phyloP scores from a whole-genome alignment of 164 flowering plant species.

The Magnolia officinalis region DNA sequence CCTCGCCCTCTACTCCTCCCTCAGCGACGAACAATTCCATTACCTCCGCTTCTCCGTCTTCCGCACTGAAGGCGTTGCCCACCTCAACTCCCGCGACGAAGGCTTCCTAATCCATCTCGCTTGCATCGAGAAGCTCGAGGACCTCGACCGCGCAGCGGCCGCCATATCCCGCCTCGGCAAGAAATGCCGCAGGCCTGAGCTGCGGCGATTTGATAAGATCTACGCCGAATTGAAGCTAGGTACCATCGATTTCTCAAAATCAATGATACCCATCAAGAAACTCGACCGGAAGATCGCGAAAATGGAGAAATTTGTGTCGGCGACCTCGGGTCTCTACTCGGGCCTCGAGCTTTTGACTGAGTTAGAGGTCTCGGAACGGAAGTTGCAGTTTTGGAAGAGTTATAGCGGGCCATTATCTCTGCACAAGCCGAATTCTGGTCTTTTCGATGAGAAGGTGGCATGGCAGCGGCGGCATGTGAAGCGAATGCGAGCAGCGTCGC shows the following conservation, averaged over 20 bases:
- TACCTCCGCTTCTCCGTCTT: slow-evolving; percentile 35
- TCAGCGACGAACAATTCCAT: slow-evolving; percentile 44
- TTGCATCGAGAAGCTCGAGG: slow-evolving; percentile 52
- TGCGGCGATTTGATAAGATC: slow-evolving; percentile 40
- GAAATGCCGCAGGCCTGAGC: slow-evolving; percentile 40
- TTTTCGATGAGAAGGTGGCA: slow-evolving; percentile 38
- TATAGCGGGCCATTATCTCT: slow-evolving; percentile 3
- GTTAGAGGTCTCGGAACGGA: slow-evolving; percentile 48
- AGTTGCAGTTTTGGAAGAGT: slow-evolving; percentile 32
- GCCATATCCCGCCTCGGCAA: slow-evolving; percentile 45
- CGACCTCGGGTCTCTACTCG: slow-evolving; percentile 41
- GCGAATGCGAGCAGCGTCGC: slow-evolving; percentile 34
- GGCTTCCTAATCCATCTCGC: slow-evolving; percentile 52
- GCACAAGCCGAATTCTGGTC: slow-evolving; percentile 25
- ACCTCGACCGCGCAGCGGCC: slow-evolving; percentile 45
- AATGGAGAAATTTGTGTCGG: slow-evolving; percentile 48
- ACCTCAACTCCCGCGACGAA: slow-evolving; percentile 53
- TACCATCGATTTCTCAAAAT: slow-evolving; percentile 24
- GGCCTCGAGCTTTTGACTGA: slow-evolving; percentile 39
- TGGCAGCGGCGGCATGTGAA: slow-evolving; percentile 43
- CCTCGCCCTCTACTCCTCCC: slow-evolving; percentile 54
- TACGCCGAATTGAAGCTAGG: slow-evolving; percentile 46
- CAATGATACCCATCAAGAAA: slow-evolving; percentile 24
- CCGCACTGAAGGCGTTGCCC: slow-evolving; percentile 41
- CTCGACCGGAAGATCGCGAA: slow-evolving; percentile 31